A percentile compares a stretch with the other conserved stretches of the same genome.
Evolutionary conservation across 176 grass and related monocot species (phyloP).

Genomic region (Puccinellia tenuiflora): DNA sequence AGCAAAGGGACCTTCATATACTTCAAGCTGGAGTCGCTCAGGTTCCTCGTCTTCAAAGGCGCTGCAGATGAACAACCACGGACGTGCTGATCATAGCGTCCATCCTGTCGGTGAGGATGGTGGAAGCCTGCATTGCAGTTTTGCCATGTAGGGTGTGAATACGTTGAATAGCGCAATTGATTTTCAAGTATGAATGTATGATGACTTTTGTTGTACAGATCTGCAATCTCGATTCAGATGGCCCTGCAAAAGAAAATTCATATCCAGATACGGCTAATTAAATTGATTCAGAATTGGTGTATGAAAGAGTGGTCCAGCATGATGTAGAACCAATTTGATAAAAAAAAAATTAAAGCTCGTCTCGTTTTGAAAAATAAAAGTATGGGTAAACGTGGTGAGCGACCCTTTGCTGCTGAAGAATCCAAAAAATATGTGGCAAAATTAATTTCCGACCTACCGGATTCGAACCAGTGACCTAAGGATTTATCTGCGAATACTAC

Average conservation of each 20-base stretch:
- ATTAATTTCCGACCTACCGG: background rate
- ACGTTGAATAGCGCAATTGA: too few relatives aligned
- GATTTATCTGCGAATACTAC: constrained; percentile 51
- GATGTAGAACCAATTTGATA: background rate
- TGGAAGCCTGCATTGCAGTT: too few relatives aligned
- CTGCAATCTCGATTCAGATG: background rate
- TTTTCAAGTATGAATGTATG: too few relatives aligned
- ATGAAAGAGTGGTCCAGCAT: background rate
- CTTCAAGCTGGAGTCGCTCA: constrained; percentile 78
- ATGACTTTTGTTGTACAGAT: background rate
- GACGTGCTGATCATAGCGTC: background rate
- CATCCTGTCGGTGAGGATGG: too few relatives aligned
- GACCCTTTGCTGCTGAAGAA: background rate
- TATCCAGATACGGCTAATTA: background rate
- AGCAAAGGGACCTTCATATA: constrained; percentile 85
- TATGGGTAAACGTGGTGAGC: background rate
- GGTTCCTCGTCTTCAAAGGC: constrained; percentile 88
- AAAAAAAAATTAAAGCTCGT: background rate
- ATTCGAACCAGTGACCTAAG: constrained; percentile 91
- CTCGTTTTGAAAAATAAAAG: background rate
- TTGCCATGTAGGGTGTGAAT: too few relatives aligned
- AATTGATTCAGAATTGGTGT: background rate
- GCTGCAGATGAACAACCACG: background rate
- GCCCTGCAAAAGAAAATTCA: too few relatives aligned
- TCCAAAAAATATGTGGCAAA: background rate